Base-by-base conservation (phyloP, 2,329 filamentous ascomycete species). In the Stachybotrys chartarum region DNA sequence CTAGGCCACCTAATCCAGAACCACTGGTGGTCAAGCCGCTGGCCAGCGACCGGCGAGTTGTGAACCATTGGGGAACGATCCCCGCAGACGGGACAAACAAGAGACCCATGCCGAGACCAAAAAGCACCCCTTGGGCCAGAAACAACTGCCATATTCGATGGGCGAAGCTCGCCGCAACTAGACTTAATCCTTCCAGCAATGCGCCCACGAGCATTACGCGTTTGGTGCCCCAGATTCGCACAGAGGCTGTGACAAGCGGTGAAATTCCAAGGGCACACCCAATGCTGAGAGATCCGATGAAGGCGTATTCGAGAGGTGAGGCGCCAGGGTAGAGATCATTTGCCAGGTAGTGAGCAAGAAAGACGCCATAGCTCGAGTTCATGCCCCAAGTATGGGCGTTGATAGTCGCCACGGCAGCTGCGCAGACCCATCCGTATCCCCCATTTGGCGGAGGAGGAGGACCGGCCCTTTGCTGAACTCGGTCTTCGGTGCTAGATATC, bases 81-180 rank as follows among this genome's bases (percentile, higher is more conserved):
- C 81, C 82, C 3, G 87, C 85, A 5, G 78, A 83, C 1, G 82
- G 82, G 0, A 88, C 87, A 66, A 91, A 93, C 10, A 87, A 74
- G 56, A 92, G 86, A 0, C 89, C 89, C 79, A 93, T 86, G 3
- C 88, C 89, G 24, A 86, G 68, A n/a, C 90, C 90, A 59, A 93
- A 92, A 54, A 84, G 82, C 3, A 92, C 65, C 5, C 90, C 90
- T 66, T 93, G 90, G 6, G 79, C 82, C 0, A 93, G 78, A 56
- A 91, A 85, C 1, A 94, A 77, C 42, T 93, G 88, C 86, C 88
- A 92, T 56, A 90, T 85, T 55, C 82, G 65, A 16, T 67, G 74
- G 0, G 86, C 81, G 62, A 91, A 91, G 14, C 84, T 87, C 7
- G 89, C 88, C 1, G 82, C 83, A 49, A 91, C 80, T 57, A 92